phyloP scores from a whole-genome alignment of 2,329 filamentous ascomycete species.

The Mycosphaerella sp. region DNA sequence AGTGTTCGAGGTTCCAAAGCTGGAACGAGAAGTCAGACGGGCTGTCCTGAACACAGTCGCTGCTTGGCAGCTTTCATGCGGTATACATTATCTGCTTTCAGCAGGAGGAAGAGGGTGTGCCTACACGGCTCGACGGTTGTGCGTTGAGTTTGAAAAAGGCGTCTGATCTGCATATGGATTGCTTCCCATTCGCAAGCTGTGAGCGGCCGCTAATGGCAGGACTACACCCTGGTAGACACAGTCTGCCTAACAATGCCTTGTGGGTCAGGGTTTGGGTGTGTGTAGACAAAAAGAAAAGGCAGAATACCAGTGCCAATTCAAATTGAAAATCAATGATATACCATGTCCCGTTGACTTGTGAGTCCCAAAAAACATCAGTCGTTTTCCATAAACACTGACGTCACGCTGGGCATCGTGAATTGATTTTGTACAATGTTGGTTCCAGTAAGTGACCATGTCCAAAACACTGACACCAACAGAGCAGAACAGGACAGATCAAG shows the following conservation, averaged over 20 bases:
- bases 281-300: not conserved
- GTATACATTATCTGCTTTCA: not conserved
- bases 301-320: not conserved
- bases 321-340: not conserved
- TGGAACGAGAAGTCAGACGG: not conserved
- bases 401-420: too few relatives aligned
- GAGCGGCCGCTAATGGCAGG: slow-evolving; percentile 4
- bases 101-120: not conserved
- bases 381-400: too few relatives aligned
- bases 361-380: too few relatives aligned
- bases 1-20: not conserved
- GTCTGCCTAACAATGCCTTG: not conserved
- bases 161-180: slow-evolving; percentile 1
- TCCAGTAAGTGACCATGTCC: not conserved
- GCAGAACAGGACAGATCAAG: not conserved
- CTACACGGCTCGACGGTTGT: not conserved
- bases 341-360: not conserved
- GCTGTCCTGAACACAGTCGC: not conserved
- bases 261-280: not conserved
- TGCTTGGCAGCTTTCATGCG: not conserved
- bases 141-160: not conserved
- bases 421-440: too few relatives aligned
- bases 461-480: not conserved
- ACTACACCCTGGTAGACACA: slow-evolving; percentile 1
- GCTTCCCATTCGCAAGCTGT: slow-evolving; percentile 3